A percentile compares a stretch with the other conserved stretches of the same genome.
Conservation (phyloP, 139 green algal species). For the Yamagishiella unicocca region DNA sequence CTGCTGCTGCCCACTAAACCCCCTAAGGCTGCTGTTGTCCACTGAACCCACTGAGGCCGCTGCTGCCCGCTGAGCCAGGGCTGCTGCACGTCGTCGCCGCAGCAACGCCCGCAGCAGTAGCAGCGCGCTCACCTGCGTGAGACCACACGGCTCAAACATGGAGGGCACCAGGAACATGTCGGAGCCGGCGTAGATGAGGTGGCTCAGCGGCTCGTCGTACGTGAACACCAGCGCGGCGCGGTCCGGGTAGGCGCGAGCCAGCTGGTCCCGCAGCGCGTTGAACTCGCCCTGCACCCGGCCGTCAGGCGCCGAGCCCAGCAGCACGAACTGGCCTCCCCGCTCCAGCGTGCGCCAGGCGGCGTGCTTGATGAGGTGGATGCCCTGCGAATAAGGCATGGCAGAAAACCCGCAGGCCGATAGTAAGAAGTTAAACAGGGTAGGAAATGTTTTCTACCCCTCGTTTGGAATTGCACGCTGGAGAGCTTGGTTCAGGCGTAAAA, state of each 20-base stretch:
- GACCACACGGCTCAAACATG: slow-evolving; percentile 95
- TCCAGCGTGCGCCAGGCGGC: slow-evolving; percentile 89
- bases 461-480: no score
- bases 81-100: no score
- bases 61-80: no score
- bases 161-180: slow-evolving; percentile 97
- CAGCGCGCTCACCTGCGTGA: slow-evolving; percentile 89
- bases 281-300: slow-evolving; percentile 87
- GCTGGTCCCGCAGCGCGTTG: slow-evolving; percentile 78
- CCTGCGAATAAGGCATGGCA: no score
- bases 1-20: no score
- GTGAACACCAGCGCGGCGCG: slow-evolving; percentile 80
- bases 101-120: no score
- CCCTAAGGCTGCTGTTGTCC: no score
- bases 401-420: no score
- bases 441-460: no score
- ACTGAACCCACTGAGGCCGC: no score
- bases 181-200: slow-evolving; percentile 92
- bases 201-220: slow-evolving; percentile 97
- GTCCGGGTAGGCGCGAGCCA: slow-evolving; percentile 84
- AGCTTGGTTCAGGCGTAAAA: no score
- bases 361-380: slow-evolving; percentile 99
- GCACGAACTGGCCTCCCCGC: slow-evolving; percentile 95
- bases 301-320: slow-evolving; percentile 95
- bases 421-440: no score